Conservation (phyloP, 148 eudicot species). For the Rhododendron molle region DNA sequence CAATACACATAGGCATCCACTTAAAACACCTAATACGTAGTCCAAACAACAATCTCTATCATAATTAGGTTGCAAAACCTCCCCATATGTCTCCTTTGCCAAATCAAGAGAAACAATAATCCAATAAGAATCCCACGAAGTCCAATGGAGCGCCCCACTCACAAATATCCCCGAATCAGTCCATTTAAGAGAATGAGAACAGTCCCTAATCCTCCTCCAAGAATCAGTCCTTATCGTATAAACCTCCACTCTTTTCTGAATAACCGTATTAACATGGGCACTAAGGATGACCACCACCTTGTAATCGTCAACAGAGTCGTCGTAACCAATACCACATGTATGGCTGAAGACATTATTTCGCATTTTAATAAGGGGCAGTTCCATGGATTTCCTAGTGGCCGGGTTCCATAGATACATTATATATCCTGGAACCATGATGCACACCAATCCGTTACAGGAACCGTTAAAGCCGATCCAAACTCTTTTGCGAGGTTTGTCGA, state of each 20-base stretch:
- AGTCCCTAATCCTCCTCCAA: not conserved
- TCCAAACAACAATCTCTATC: not conserved
- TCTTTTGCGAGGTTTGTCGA: conserved; percentile 3
- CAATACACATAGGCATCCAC: not conserved
- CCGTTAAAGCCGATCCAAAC: conserved; percentile 28
- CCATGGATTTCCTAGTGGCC: conserved; percentile 8
- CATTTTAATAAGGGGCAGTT: not conserved
- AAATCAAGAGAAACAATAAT: conserved; percentile 18
- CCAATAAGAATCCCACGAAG: conserved; percentile 1
- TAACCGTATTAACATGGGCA: not conserved
- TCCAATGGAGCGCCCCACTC: conserved; percentile 53
- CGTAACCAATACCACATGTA: not conserved
- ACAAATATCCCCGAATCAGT: conserved; percentile 25
- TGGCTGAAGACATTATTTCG: accelerated
- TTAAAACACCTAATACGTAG: conserved; percentile 8
- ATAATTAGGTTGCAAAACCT: no score
- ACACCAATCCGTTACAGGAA: conserved; percentile 49
- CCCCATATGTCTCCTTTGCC: no score
- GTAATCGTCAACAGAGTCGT: no score
- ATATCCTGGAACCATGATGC: conserved; percentile 16
- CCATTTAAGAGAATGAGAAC: conserved; percentile 9
- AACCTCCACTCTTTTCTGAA: conserved; percentile 12
- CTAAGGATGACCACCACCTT: no score
- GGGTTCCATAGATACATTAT: conserved; percentile 38
- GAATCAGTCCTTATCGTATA: not conserved